phyloP scores from a whole-genome alignment of 768 basidiomycete genomes.

The Boletus rubroflammeus region DNA sequence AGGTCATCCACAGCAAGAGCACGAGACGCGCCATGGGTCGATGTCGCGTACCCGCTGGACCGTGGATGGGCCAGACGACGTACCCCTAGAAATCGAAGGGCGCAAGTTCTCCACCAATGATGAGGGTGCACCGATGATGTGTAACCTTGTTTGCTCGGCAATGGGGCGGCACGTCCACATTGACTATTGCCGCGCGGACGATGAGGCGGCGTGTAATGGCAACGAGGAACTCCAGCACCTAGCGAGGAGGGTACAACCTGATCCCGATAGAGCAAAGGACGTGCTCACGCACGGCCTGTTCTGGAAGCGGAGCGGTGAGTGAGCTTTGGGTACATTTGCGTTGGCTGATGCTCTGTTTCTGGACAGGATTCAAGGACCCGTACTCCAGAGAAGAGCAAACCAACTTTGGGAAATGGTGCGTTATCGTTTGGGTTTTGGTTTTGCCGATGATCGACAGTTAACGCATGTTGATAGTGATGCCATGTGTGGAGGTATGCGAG shows the following conservation, averaged over 20 bases:
- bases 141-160: conserved; percentile 51
- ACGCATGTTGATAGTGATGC: conserved; percentile 36
- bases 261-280: conserved; percentile 49
- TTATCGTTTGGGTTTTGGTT: background rate
- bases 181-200: conserved; percentile 48
- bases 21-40: conserved; percentile 61
- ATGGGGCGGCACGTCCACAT: conserved; percentile 58
- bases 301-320: conserved; percentile 56
- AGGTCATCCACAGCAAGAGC: conserved; percentile 60
- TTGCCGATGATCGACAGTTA: background rate
- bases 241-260: conserved; percentile 38
- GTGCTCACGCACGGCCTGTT: conserved; percentile 49
- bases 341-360: background rate
- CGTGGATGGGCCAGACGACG: conserved; percentile 49
- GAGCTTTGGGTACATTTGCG: background rate
- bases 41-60: conserved; percentile 60
- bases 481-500: conserved; percentile 45
- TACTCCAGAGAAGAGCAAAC: conserved; percentile 56
- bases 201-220: conserved; percentile 34
- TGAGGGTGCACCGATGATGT: conserved; percentile 62
- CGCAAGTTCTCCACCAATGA: conserved; percentile 51
- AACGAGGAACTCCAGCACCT: conserved; percentile 48
- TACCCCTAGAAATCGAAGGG: conserved; percentile 50
- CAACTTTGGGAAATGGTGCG: conserved; percentile 53
- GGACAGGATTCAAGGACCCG: conserved; percentile 58